Evolutionary conservation across 1,284 basidiomycete genomes (phyloP).

Genomic region (Leccinum griseonigrum): DNA sequence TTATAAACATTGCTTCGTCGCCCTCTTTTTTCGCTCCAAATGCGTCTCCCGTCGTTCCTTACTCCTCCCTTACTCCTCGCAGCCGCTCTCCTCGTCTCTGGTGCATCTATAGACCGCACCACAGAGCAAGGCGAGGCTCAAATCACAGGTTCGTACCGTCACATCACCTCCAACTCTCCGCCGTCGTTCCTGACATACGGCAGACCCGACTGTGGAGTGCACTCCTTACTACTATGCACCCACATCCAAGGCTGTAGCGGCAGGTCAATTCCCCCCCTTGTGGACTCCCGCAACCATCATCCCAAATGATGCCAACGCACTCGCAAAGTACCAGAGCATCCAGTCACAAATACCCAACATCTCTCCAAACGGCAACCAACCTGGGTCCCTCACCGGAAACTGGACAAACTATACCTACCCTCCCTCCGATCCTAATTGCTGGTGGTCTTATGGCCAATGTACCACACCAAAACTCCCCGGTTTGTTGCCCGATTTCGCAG

Average conservation of each 20-base stretch:
- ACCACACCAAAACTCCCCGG: constrained; percentile 47
- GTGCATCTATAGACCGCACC: not conserved
- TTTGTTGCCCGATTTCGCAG: constrained; percentile 52
- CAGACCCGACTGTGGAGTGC: constrained; percentile 41
- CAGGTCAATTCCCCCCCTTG: constrained; percentile 40
- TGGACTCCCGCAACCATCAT: constrained; percentile 47
- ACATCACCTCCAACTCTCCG: not conserved
- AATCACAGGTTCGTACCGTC: not conserved
- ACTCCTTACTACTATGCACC: constrained; percentile 17
- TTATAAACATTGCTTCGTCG: not conserved
- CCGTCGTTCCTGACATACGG: constrained; percentile 24
- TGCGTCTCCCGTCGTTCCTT: not conserved
- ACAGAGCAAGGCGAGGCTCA: not conserved
- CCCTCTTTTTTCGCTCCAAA: not conserved
- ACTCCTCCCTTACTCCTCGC: not conserved
- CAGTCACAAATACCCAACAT: constrained; percentile 34
- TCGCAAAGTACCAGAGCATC: constrained; percentile 38
- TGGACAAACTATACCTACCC: constrained; percentile 33
- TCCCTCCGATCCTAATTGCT: constrained; percentile 45
- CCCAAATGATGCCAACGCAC: constrained; percentile 44
- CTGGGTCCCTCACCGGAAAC: constrained; percentile 32
- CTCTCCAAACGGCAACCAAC: constrained; percentile 35
- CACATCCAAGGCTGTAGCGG: constrained; percentile 2
- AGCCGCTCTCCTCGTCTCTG: not conserved
- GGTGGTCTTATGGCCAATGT: constrained; percentile 63